Evolutionary conservation across 345 rosid species (phyloP), one percentile per base, ranked within the genome.

Genomic region (Salix udensis): DNA sequence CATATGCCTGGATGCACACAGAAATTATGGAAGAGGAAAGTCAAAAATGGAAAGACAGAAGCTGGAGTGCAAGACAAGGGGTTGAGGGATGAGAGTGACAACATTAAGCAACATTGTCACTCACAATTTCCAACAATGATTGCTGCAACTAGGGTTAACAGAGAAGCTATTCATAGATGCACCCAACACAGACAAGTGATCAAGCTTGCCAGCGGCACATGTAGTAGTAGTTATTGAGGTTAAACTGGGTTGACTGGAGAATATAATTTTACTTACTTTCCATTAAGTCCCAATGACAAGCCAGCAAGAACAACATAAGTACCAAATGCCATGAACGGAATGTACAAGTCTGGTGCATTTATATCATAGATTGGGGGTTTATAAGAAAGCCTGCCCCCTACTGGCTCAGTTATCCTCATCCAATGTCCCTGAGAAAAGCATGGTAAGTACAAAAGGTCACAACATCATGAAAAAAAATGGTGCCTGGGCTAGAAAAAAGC

Each of bases 251-350:
- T 23, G 58, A 58, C 61, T n/a, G 24, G 7, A 62, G 61, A 23
- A 37, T 21, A 79, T 44, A 23, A 26, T 26, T 37, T 37, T 30
- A 87, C 99, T 87, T 86, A 96, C 99, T 91, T 88, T 74, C 97
- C 97, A 70, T 87, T 85, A 66, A 96, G 90, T 66, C 98, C 97
- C 78, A 95, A 79, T 16, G 88, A 84, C 73, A 95, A 82, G 78
- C 97, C 97, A 82, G 98, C 96, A 78, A 95, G 97, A 73, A 95
- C 88, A 50, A 95, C 91, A 2, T 90, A 96, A 44, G 93, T 89
- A 42, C 93, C 97, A 77, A 93, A 93, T 24, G 98, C 94, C 99
- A 96, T 96, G 83, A 96, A 89, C 23, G 99, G 98, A 78, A 96
- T 91, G 84, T 96, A 93, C 80, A 94, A 86, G 76, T 92, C 98